Conservation (phyloP, 306 rosid species). For the Erythrophleum fordii region DNA sequence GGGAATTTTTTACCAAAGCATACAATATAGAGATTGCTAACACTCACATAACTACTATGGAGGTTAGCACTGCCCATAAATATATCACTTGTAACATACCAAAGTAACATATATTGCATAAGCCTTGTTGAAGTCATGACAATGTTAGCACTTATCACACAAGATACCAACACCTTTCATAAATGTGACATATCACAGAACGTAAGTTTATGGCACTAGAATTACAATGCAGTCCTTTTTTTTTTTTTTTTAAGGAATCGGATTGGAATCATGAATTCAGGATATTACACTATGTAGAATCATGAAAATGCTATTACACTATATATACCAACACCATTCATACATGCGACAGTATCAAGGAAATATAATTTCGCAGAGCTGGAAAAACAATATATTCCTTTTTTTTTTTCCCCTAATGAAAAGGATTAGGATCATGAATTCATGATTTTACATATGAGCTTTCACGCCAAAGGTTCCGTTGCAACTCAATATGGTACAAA, state of each 20-base stretch:
- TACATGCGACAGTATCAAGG: background rate
- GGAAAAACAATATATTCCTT: background rate
- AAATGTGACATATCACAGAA: slow-evolving; percentile 1
- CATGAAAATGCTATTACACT: background rate
- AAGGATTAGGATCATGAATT: background rate
- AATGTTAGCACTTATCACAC: slow-evolving; percentile 11
- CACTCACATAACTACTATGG: background rate
- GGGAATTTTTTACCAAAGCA: background rate
- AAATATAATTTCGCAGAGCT: background rate
- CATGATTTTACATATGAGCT: background rate
- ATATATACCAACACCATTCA: background rate
- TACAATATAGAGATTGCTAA: background rate
- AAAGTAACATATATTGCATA: background rate
- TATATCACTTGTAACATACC: background rate
- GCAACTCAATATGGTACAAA: background rate
- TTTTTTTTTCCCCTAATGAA: background rate
- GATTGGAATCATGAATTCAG: background rate
- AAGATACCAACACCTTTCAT: slow-evolving; percentile 1
- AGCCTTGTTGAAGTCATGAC: background rate
- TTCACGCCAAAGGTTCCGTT: background rate
- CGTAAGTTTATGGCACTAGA: background rate
- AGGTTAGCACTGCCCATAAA: background rate
- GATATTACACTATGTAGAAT: background rate
- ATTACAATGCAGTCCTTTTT: background rate
- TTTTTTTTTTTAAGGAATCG: background rate